Evolutionary conservation across 352 stramenopile genomes (phyloP).

Genomic region (Pythium insidiosum): DNA sequence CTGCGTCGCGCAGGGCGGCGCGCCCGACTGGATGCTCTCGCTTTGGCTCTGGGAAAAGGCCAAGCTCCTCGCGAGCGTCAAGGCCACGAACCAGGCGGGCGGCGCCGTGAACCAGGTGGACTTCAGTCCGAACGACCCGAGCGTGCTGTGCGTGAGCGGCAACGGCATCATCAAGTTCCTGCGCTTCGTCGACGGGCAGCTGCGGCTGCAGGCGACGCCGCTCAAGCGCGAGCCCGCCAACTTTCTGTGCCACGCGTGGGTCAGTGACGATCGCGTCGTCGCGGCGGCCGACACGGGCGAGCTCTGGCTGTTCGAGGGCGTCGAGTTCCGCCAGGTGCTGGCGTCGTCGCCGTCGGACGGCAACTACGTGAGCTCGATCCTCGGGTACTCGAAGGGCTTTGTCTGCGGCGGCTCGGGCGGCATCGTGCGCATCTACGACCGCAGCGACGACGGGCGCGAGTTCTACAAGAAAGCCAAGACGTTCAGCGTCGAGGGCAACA

Average conservation of each 20-base stretch:
- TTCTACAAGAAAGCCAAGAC: slow-evolving; percentile 89
- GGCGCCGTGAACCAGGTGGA: slow-evolving; percentile 81
- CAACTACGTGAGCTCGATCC: slow-evolving; percentile 74
- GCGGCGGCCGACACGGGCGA: slow-evolving; percentile 85
- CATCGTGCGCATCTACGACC: slow-evolving; percentile 77
- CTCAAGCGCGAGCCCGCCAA: slow-evolving; percentile 76
- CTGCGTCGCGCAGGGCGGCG: slow-evolving; percentile 82
- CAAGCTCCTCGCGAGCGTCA: slow-evolving; percentile 76
- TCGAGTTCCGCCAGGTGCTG: slow-evolving; percentile 86
- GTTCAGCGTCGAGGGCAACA: slow-evolving; percentile 82
- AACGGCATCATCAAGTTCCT: slow-evolving; percentile 89
- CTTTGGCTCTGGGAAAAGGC: slow-evolving; percentile 92
- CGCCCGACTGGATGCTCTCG: slow-evolving; percentile 87
- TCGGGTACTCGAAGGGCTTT: slow-evolving; percentile 88
- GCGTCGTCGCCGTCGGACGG: slow-evolving; percentile 66
- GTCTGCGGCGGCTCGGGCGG: slow-evolving; percentile 73
- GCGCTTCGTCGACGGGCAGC: slow-evolving; percentile 73
- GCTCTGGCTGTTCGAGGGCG: slow-evolving; percentile 90
- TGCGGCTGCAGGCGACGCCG: slow-evolving; percentile 59
- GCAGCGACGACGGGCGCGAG: slow-evolving; percentile 76
- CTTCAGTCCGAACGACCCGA: slow-evolving; percentile 84
- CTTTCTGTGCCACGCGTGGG: slow-evolving; percentile 89
- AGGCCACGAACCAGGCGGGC: slow-evolving; percentile 57
- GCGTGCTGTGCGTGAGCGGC: slow-evolving; percentile 83
- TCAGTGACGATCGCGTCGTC: slow-evolving; percentile 88